Conservation (phyloP, 768 basidiomycete species). For the Strobilomyces dryophilus region DNA sequence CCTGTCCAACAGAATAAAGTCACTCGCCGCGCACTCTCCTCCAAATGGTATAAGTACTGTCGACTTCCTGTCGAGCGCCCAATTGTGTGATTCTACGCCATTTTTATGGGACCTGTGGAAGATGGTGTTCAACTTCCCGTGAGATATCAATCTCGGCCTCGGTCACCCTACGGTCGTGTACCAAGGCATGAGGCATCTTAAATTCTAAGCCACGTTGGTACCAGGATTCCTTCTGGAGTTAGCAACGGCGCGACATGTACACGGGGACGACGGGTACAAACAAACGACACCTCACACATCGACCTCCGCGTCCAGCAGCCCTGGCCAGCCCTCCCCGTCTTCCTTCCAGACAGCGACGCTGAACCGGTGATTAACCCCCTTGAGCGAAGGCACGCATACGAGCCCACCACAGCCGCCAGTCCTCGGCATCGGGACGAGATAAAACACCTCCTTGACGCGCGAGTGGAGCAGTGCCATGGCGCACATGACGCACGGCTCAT, state of each 20-base stretch:
- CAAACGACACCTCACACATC: slow-evolving; percentile 27
- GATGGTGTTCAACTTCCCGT: background rate
- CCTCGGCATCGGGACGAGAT: slow-evolving; percentile 62
- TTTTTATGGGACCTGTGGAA: too few species aligned
- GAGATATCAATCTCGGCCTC: background rate
- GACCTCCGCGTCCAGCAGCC: slow-evolving; percentile 18
- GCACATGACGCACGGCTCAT: slow-evolving; percentile 98
- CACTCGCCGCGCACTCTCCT: too few species aligned
- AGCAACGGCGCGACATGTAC: too few species aligned
- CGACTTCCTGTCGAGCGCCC: too few species aligned
- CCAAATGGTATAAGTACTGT: too few species aligned
- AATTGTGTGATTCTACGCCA: too few species aligned
- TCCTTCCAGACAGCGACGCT: slow-evolving; percentile 64
- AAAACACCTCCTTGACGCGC: slow-evolving; percentile 84
- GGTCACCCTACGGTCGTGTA: background rate
- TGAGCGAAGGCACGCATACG: slow-evolving; percentile 72
- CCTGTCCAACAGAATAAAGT: too few species aligned
- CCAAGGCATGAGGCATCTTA: background rate
- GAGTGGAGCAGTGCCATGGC: slow-evolving; percentile 95
- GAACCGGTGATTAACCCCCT: slow-evolving; percentile 89
- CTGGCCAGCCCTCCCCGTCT: slow-evolving; percentile 4
- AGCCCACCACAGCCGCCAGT: slow-evolving; percentile 87
- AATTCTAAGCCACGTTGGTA: background rate
- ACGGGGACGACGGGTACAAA: too few species aligned
- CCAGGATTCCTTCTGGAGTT: background rate